phyloP scores from a whole-genome alignment of 805 yeast genomes.

The Candida ponderosae region DNA sequence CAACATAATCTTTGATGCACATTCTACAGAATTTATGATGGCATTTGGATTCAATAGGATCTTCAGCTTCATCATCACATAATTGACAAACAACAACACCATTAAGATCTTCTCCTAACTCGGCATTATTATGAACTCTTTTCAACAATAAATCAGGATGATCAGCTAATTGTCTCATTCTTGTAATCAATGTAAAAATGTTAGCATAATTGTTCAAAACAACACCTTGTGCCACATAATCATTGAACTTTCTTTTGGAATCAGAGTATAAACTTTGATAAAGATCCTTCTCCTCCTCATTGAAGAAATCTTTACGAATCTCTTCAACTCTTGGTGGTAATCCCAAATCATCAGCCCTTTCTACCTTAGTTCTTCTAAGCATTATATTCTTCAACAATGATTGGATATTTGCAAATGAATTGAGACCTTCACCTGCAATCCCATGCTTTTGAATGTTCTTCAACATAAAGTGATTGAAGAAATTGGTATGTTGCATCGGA shows the following conservation, averaged over 20 bases:
- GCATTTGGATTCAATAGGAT: slow-evolving; percentile 90
- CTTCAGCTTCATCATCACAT: slow-evolving; percentile 98
- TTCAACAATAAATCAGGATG: slow-evolving; percentile 94
- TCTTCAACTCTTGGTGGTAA: slow-evolving; percentile 94
- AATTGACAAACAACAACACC: slow-evolving; percentile 73
- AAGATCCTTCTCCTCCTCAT: slow-evolving; percentile 91
- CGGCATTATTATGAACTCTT: slow-evolving; percentile 38
- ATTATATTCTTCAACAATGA: slow-evolving; percentile 68
- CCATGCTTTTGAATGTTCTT: slow-evolving; percentile 89
- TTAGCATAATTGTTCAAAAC: slow-evolving; percentile 95
- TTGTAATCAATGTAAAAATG: slow-evolving; percentile 87
- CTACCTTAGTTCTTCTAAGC: slow-evolving; percentile 92
- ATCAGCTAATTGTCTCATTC: slow-evolving; percentile 97
- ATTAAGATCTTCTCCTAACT: slow-evolving; percentile 23
- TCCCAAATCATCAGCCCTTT: slow-evolving; percentile 95
- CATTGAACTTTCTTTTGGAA: slow-evolving; percentile 79
- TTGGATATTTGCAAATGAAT: slow-evolving; percentile 73
- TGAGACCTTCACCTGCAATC: slow-evolving; percentile 70
- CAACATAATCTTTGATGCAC: slow-evolving; percentile 86
- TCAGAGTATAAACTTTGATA: slow-evolving; percentile 85
- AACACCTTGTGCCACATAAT: slow-evolving; percentile 93
- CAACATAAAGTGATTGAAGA: slow-evolving; percentile 91
- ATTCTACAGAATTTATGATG: slow-evolving; percentile 90
- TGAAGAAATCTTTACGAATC: slow-evolving; percentile 78
- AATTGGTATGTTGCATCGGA: slow-evolving; percentile 92